These are phyloP conservation scores for Colletotrichum filicis DNA, from an alignment of 2,329 filamentous ascomycete species.

Conservation along the genomic window DNA sequence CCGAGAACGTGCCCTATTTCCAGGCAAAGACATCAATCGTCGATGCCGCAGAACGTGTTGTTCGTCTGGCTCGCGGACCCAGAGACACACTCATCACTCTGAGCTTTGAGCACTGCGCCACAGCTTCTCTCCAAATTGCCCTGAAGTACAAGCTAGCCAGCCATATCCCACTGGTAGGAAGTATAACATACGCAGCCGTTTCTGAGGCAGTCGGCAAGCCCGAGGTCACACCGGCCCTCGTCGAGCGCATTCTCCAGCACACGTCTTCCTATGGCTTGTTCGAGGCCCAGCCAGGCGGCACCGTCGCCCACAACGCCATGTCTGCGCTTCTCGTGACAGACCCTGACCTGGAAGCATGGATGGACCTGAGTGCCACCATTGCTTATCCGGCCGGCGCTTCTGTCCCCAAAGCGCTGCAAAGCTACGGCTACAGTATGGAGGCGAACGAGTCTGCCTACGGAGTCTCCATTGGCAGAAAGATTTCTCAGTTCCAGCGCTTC, in stretches of 20 bases:
- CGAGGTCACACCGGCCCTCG: background rate
- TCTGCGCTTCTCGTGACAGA: background rate
- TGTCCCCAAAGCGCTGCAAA: background rate
- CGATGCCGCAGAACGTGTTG: background rate
- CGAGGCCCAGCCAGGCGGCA: background rate
- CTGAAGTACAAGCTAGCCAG: slow-evolving; percentile 13
- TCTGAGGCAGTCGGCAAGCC: background rate
- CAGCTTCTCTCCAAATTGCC: slow-evolving; percentile 3
- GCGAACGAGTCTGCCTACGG: slow-evolving; percentile 8
- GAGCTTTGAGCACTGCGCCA: slow-evolving; percentile 16
- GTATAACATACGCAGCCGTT: background rate
- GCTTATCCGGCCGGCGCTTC: slow-evolving; percentile 7
- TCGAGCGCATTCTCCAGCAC: slow-evolving; percentile 3
- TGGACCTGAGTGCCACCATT: slow-evolving; percentile 8
- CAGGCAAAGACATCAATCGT: background rate
- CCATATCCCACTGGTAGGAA: background rate
- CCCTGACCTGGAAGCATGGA: slow-evolving; percentile 14
- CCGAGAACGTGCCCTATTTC: slow-evolving; percentile 1
- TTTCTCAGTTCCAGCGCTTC: slow-evolving; percentile 8
- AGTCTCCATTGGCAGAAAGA: background rate
- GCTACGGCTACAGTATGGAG: slow-evolving; percentile 22
- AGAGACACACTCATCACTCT: background rate
- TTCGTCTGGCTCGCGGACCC: background rate
- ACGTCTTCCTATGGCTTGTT: slow-evolving; percentile 2
- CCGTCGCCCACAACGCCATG: slow-evolving; percentile 1